Evolutionary conservation across 2,329 filamentous ascomycete species (phyloP).

Genomic region (Alternaria arborescens): DNA sequence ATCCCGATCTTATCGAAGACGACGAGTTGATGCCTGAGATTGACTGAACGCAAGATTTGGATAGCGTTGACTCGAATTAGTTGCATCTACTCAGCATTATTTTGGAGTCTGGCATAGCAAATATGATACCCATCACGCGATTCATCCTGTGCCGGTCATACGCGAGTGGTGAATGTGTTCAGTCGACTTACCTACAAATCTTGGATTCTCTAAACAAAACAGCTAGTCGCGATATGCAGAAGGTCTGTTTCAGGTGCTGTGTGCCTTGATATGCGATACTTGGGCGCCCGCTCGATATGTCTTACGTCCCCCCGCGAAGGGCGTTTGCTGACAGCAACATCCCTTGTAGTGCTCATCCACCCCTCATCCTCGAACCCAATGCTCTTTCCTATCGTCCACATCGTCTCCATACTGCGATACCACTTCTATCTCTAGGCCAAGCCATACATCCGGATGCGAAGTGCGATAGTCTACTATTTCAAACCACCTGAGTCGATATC

Average conservation of each 20-base stretch:
- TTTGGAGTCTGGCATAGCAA: not conserved
- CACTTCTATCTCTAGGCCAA: not conserved
- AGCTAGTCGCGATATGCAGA: not conserved
- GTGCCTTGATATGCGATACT: not conserved
- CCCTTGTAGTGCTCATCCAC: not conserved
- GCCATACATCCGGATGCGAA: not conserved
- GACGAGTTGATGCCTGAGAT: conserved; percentile 38
- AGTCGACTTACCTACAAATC: rapidly evolving
- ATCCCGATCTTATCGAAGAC: conserved; percentile 56
- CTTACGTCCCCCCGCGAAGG: not conserved
- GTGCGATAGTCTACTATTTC: not conserved
- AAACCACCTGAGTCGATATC: rapidly evolving
- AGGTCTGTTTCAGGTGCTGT: not conserved
- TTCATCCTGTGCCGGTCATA: not conserved
- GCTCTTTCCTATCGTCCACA: not conserved
- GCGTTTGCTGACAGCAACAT: conserved; percentile 3
- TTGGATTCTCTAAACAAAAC: not conserved
- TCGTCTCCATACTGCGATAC: not conserved
- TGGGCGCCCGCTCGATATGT: not conserved
- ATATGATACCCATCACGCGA: conserved; percentile 12
- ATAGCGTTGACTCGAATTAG: not conserved
- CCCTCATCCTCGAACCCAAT: not conserved
- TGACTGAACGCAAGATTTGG: conserved; percentile 14
- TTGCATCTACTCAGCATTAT: not conserved
- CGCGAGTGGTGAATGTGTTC: not conserved